These are phyloP conservation scores for Camptophora hylomeconis DNA, from an alignment of 2,329 filamentous ascomycete species.

Conservation along the genomic window DNA sequence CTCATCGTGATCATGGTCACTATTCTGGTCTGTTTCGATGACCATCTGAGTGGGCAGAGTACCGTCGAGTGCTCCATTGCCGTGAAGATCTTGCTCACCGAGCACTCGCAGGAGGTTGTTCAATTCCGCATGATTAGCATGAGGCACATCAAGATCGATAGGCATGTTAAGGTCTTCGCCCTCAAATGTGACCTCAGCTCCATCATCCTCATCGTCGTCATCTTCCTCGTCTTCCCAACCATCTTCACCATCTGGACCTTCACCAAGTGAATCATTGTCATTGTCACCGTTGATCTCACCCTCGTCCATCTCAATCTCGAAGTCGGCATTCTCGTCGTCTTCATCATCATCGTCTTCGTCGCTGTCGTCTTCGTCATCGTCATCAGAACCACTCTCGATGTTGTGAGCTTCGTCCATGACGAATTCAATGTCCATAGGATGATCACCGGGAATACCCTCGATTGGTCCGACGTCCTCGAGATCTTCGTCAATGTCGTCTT, in stretches of 20 bases:
- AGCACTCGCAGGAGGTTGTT: conserved; percentile 17
- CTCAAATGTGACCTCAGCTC: conserved; percentile 29
- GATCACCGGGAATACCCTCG: conserved; percentile 49
- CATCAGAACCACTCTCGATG: conserved; percentile 43
- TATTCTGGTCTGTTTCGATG: conserved; percentile 8
- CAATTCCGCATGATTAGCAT: conserved; percentile 31
- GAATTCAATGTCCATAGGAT: conserved; percentile 66
- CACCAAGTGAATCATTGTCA: conserved; percentile 19
- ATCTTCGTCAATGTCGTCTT: conserved; percentile 71
- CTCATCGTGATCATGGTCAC: conserved; percentile 12
- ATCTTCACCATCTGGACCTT: conserved; percentile 27
- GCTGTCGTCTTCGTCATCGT: conserved; percentile 41
- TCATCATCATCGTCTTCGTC: conserved; percentile 43
- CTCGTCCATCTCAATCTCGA: conserved; percentile 41
- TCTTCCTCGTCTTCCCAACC: conserved; percentile 39
- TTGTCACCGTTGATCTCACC: conserved; percentile 29
- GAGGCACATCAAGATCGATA: conserved; percentile 24
- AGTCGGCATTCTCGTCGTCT: conserved; percentile 44
- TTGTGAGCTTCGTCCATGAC: conserved; percentile 60
- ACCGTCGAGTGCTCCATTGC: conserved; percentile 6
- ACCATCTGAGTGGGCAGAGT: conserved; percentile 9
- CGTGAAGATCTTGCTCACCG: conserved; percentile 12
- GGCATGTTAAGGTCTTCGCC: conserved; percentile 26
- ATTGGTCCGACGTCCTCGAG: conserved; percentile 60
- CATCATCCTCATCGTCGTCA: conserved; percentile 28